Evolutionary conservation across 805 yeast genomes (phyloP).

Genomic region (Vanderwaltozyma tropicalis): DNA sequence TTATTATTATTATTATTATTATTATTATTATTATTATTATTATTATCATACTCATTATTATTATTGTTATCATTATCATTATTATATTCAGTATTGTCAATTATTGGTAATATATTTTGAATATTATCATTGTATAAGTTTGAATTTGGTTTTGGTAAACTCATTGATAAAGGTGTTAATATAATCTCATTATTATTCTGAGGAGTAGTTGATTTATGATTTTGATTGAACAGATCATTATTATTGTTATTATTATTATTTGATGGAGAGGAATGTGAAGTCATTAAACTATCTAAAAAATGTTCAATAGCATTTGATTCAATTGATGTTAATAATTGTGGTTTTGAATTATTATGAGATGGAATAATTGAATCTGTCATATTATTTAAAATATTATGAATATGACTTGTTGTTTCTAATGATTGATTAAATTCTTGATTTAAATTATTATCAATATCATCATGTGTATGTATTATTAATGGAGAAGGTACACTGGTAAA

Average conservation of each 20-base stretch:
- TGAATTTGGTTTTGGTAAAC: too few relatives aligned
- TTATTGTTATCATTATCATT: background rate
- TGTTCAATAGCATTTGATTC: slow-evolving; percentile 27
- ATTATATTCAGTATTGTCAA: too few relatives aligned
- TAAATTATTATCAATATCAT: background rate
- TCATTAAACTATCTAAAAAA: slow-evolving; percentile 22
- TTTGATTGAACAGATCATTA: background rate
- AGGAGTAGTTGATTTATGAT: background rate
- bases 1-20: too few relatives aligned
- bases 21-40: too few relatives aligned
- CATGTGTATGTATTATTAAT: background rate
- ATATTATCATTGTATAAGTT: too few relatives aligned
- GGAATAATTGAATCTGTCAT: too few relatives aligned
- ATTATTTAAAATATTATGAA: background rate
- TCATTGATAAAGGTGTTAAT: too few relatives aligned
- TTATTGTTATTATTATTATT: background rate
- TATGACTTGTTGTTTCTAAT: background rate
- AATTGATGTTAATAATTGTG: slow-evolving; percentile 17
- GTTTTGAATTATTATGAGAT: background rate
- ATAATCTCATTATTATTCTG: too few relatives aligned
- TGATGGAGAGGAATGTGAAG: slow-evolving; percentile 1
- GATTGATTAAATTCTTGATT: background rate
- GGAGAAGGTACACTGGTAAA: background rate
- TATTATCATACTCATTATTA: background rate
- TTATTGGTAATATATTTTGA: too few relatives aligned